Evolutionary conservation across 179 eudicot genomes (phyloP).

Genomic region (Monotropa hypopitys): DNA sequence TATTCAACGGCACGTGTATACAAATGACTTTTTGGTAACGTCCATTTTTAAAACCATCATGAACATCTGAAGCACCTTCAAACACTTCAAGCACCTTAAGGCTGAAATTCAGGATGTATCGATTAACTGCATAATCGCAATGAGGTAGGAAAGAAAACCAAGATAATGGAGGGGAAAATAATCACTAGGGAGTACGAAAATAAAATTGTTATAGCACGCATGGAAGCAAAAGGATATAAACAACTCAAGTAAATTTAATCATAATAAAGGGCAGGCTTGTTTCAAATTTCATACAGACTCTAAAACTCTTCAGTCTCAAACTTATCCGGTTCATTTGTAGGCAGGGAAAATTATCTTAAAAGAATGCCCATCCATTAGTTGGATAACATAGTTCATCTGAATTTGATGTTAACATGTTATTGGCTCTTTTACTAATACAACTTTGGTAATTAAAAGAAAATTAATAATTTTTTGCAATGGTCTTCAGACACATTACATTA

Average conservation of each 20-base stretch:
- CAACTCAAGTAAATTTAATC: background rate
- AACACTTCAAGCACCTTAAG: background rate
- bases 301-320: background rate
- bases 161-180: background rate
- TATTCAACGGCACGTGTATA: background rate
- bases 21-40: background rate
- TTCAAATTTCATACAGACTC: background rate
- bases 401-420: background rate
- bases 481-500: background rate
- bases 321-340: background rate
- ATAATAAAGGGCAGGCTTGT: background rate
- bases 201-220: background rate
- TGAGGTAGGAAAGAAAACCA: background rate
- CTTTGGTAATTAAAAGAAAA: background rate
- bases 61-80: background rate
- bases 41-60: background rate
- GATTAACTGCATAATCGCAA: background rate
- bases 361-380: background rate
- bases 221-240: background rate
- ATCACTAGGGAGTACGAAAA: background rate
- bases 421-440: background rate
- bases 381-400: background rate
- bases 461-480: background rate
- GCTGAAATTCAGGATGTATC: background rate
- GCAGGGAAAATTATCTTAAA: background rate